phyloP scores from a whole-genome alignment of 495 filamentous ascomycete species.

The Penicillium bovifimosum region DNA sequence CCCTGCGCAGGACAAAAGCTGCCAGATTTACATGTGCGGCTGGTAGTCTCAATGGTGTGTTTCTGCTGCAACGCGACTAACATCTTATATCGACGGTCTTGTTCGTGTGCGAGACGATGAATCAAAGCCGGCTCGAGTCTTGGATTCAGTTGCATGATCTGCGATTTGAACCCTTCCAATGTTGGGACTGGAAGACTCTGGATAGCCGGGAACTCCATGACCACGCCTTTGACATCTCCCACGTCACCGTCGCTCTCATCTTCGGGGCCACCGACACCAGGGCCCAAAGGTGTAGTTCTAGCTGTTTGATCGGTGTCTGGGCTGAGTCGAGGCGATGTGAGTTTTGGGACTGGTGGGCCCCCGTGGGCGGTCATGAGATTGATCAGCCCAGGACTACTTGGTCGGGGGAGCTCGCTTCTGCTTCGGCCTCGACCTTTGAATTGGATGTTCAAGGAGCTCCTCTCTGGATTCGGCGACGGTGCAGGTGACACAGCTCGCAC shows the following conservation, averaged over 20 bases:
- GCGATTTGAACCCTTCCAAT: constrained; percentile 67
- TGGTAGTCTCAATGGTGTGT: constrained; percentile 54
- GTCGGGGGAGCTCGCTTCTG: constrained; percentile 64
- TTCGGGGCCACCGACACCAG: constrained; percentile 31
- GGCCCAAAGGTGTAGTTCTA: neutral
- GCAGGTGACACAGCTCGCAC: constrained; percentile 38
- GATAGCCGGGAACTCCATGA: constrained; percentile 44
- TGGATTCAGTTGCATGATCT: constrained; percentile 70
- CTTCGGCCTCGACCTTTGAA: constrained; percentile 60
- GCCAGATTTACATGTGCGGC: constrained; percentile 52
- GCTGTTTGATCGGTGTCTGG: constrained; percentile 4
- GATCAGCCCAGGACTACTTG: constrained; percentile 35
- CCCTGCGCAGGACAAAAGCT: constrained; percentile 60
- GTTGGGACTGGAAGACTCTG: constrained; percentile 60
- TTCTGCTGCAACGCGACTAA: constrained; percentile 67
- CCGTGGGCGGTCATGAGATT: constrained; percentile 46
- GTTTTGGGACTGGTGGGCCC: constrained; percentile 42
- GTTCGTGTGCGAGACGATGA: constrained; percentile 78
- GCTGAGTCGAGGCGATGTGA: constrained; percentile 31
- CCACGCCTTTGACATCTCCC: constrained; percentile 38
- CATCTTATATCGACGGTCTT: constrained; percentile 71
- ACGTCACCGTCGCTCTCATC: constrained; percentile 44
- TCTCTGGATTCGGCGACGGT: constrained; percentile 43
- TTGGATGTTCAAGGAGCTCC: constrained; percentile 47
- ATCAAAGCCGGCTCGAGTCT: constrained; percentile 62